Evolutionary conservation across 2,329 filamentous ascomycete genomes (phyloP).

Genomic region (Colletotrichum sp.): DNA sequence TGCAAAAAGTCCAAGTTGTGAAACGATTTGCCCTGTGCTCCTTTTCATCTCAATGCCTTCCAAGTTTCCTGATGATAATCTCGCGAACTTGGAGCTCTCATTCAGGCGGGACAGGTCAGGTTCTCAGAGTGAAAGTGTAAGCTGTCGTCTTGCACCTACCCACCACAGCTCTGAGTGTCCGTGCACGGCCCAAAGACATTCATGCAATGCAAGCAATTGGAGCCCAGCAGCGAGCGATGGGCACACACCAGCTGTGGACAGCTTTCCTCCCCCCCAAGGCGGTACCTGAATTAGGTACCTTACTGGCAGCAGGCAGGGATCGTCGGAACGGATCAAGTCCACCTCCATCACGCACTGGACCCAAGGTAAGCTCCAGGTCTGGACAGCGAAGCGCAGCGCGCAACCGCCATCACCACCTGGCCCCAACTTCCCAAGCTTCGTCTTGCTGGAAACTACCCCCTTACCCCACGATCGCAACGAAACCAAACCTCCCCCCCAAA

Average conservation of each 20-base stretch:
- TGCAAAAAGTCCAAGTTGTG: not conserved
- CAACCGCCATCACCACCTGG: constrained; percentile 7
- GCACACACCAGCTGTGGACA: not conserved
- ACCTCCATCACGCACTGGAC: constrained; percentile 21
- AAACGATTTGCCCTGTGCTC: constrained; percentile 20
- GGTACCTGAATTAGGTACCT: not conserved
- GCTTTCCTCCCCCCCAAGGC: not conserved
- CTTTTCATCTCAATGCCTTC: constrained; percentile 12
- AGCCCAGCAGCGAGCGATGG: not conserved
- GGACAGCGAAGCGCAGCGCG: not conserved
- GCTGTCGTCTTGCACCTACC: constrained; percentile 18
- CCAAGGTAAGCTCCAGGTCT: not conserved
- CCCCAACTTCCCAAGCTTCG: not conserved
- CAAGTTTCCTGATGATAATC: not conserved
- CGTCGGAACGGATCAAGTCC: constrained; percentile 9
- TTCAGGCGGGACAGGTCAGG: not conserved
- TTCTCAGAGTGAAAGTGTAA: constrained; percentile 11
- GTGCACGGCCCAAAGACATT: not conserved
- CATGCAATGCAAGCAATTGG: not conserved
- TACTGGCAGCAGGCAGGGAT: not conserved
- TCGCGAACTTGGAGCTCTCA: constrained; percentile 1
- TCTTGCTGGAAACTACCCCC: not conserved
- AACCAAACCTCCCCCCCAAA: not conserved
- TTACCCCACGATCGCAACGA: not conserved
- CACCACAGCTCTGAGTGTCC: constrained; percentile 2